Base-by-base conservation (phyloP, 345 rosid species). In the Populus deltoides region DNA sequence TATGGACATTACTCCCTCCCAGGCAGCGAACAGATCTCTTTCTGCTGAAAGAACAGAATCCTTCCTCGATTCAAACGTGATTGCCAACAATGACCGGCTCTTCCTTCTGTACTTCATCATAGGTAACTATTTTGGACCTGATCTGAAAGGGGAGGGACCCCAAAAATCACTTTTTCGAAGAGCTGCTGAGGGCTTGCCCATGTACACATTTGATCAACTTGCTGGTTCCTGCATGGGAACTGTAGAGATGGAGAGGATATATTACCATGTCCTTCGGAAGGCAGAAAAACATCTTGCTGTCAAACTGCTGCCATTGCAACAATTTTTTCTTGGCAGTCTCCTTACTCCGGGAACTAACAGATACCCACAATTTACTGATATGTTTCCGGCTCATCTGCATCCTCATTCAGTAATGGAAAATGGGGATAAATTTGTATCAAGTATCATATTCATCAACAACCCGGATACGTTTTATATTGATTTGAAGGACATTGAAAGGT, bases 101-200 rank as follows among this genome's bases (percentile, higher is more conserved):
- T 75, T 75, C 62, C 78, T 75, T 31, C 62, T 66, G 6, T 65
- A 66, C 22, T 75, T 75, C 53, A 66, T 66, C 41, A 29, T 33
- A 0, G 71, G 78, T 8, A 75, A 9, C 43, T 75, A 66, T 29
- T 75, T 75, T 66, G 78, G 78, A 39, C 78, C 77, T 55, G 68
- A 68, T 55, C 35, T 87, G 43, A 81, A 29, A 79, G 68, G 70
- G 1, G 71, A 79, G 67, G 24, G 31, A 29, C 74, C 66, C 7
- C 66, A 2, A 4, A 81, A 83, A 70, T 86, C 88, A 59, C 84
- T 80, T 45, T 84, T 86, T 45, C 83, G 80, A 72, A 80, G 87
- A 51, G 79, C 49, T 69, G 72, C 82, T 0, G 69, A 79, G 67
- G 78, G 63, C 70, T 78, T 81, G n/a, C 43, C 72, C 10, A n/a